phyloP scores from a whole-genome alignment of 768 basidiomycete genomes.

The Hygrocybe punicea region DNA sequence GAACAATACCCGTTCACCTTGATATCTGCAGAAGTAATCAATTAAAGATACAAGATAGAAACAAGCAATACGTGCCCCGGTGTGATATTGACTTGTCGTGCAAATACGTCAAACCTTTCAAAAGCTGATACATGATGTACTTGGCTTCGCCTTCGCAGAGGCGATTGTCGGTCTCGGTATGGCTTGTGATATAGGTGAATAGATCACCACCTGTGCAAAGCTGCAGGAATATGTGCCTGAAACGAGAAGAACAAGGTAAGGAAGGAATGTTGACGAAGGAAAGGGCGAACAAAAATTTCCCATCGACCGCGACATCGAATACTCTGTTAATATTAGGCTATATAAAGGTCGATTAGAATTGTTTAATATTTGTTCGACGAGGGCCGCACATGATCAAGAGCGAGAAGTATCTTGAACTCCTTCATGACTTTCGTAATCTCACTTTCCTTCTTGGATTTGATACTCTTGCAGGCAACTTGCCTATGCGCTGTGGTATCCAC shows the following conservation, averaged over 20 bases:
- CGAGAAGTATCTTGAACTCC: constrained; percentile 71
- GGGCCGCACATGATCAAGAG: constrained; percentile 63
- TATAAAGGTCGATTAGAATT: not conserved
- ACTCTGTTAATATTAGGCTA: constrained; percentile 83
- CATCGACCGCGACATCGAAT: constrained; percentile 61
- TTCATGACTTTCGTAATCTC: constrained; percentile 65
- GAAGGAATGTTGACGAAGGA: not conserved
- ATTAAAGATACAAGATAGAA: not conserved
- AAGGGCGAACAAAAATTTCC: constrained; percentile 52
- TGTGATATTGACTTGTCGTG: constrained; percentile 74
- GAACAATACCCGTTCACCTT: constrained; percentile 43
- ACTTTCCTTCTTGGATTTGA: constrained; percentile 58
- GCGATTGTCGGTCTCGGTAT: constrained; percentile 45
- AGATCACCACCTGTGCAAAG: constrained; percentile 83
- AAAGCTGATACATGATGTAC: constrained; percentile 77
- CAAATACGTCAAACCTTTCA: constrained; percentile 68
- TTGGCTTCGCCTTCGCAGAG: constrained; percentile 79
- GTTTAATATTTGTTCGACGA: not conserved
- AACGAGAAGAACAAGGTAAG: constrained; percentile 3
- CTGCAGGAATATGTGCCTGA: constrained; percentile 78
- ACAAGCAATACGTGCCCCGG: constrained; percentile 50
- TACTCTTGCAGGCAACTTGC: constrained; percentile 84
- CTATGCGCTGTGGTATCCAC: constrained; percentile 58
- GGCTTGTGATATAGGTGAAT: constrained; percentile 77
- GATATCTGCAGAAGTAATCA: constrained; percentile 45